Percentiles rank a stretch among this genome's conserved stretches.
These are phyloP conservation scores for Chrysoporthe austroafricana DNA, from an alignment of 2,329 filamentous ascomycete species.

Conservation along the genomic window DNA sequence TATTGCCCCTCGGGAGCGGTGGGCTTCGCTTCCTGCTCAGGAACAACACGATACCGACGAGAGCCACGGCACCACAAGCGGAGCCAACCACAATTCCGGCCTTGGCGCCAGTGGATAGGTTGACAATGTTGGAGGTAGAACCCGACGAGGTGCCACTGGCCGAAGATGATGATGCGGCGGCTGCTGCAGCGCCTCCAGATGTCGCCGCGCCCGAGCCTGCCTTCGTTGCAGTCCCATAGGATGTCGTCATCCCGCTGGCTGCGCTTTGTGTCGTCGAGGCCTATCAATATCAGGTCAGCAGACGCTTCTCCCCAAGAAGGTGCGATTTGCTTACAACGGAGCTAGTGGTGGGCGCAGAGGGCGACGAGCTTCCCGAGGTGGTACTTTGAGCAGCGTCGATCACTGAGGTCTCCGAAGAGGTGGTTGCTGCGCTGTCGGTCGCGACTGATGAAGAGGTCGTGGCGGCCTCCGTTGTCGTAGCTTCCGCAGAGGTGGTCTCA, in stretches of 20 bases:
- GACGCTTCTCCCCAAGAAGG: too few species aligned
- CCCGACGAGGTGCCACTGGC: constrained; percentile 12
- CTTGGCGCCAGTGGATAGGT: constrained; percentile 48
- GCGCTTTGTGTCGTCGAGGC: neutral
- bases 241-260: constrained; percentile 21
- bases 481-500: constrained; percentile 5
- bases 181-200: constrained; percentile 14
- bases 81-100: constrained; percentile 55
- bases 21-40: constrained; percentile 40
- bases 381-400: constrained; percentile 8
- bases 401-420: constrained; percentile 18
- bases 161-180: constrained; percentile 19
- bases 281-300: neutral
- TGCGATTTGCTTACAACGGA: constrained; percentile 17
- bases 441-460: constrained; percentile 15
- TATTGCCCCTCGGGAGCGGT: constrained; percentile 31
- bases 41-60: constrained; percentile 45
- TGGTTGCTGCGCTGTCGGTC: constrained; percentile 5
- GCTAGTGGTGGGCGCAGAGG: constrained; percentile 15
- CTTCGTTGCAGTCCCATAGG: constrained; percentile 3
- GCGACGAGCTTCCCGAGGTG: constrained; percentile 11
- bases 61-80: constrained; percentile 45
- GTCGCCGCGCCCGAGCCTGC: constrained; percentile 11
- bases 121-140: constrained; percentile 8
- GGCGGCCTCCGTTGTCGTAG: constrained; percentile 17